phyloP scores from a whole-genome alignment of 2,329 filamentous ascomycete species.

The Periconia digitata region DNA sequence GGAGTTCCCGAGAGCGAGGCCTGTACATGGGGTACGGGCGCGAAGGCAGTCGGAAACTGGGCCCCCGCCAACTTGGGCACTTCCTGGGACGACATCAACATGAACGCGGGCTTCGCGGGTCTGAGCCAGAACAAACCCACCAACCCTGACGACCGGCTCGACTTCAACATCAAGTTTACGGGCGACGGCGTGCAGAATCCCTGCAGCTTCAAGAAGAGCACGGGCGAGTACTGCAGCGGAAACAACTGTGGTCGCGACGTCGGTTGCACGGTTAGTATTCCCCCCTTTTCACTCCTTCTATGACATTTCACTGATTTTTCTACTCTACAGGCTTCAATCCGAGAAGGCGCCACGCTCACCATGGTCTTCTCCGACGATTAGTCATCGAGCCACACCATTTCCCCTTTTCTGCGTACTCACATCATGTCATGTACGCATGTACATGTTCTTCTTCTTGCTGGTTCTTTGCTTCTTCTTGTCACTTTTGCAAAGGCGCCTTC shows the following conservation, averaged over 20 bases:
- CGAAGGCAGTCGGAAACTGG: slow-evolving; percentile 71
- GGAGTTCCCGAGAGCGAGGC: slow-evolving; percentile 67
- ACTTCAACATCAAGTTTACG: slow-evolving; percentile 77
- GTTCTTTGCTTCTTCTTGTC: background rate
- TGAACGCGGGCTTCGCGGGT: slow-evolving; percentile 69
- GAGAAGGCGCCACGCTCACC: slow-evolving; percentile 24
- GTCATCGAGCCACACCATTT: too few relatives aligned
- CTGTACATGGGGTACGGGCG: slow-evolving; percentile 74
- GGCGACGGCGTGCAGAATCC: slow-evolving; percentile 61
- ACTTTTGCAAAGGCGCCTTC: too few relatives aligned
- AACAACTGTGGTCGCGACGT: slow-evolving; percentile 47
- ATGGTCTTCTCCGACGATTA: slow-evolving; percentile 32
- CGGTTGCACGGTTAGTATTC: slow-evolving; percentile 76
- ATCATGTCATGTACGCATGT: background rate
- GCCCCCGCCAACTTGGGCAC: slow-evolving; percentile 85
- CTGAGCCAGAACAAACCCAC: slow-evolving; percentile 85
- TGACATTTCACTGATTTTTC: background rate
- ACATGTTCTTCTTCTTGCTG: too few relatives aligned
- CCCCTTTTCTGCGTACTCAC: background rate
- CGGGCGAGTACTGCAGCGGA: slow-evolving; percentile 62
- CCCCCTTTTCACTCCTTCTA: background rate
- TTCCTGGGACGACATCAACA: slow-evolving; percentile 57
- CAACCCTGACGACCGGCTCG: slow-evolving; percentile 62
- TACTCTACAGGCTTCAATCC: slow-evolving; percentile 22
- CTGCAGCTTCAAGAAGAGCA: slow-evolving; percentile 64